Conservation (phyloP, 2,329 filamentous ascomycete species). For the Aspergillus ochraceus region DNA sequence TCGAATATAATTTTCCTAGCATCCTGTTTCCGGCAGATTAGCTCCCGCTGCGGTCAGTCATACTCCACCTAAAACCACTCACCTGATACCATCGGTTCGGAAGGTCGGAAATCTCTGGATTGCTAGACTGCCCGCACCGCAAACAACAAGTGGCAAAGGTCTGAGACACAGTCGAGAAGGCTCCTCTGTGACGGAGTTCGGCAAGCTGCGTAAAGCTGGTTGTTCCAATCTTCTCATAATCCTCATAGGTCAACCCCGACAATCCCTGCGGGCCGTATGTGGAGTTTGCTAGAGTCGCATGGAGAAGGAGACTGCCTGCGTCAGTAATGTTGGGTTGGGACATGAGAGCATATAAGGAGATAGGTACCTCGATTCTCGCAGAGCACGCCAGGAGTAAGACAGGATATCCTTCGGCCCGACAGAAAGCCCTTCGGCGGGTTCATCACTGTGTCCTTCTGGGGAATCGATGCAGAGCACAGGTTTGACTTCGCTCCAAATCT, state of each 20-base stretch:
- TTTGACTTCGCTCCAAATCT: conserved; percentile 76
- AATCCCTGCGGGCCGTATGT: conserved; percentile 48
- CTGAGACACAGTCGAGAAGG: conserved; percentile 87
- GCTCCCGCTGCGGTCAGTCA: too few species aligned
- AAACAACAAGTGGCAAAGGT: conserved; percentile 83
- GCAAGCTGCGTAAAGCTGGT: conserved; percentile 81
- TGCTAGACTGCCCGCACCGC: conserved; percentile 56
- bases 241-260: conserved; percentile 51
- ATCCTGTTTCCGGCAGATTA: conserved; percentile 20
- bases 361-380: conserved; percentile 85
- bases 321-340: conserved; percentile 20
- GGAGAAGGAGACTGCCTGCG: conserved; percentile 66
- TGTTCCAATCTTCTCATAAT: conserved; percentile 67
- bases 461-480: conserved; percentile 88
- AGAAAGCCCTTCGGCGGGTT: conserved; percentile 67
- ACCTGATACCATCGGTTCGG: conserved; percentile 72
- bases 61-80: conserved; percentile 68
- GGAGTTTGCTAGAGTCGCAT: conserved; percentile 58
- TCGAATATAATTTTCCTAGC: conserved; percentile 70
- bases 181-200: conserved; percentile 82
- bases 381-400: conserved; percentile 90
- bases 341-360: neutral
- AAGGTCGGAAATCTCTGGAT: conserved; percentile 46
- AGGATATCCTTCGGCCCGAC: conserved; percentile 80
- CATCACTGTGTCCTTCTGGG: conserved; percentile 74